Base-by-base conservation (phyloP, 495 filamentous ascomycete species). In the Podospora comata region DNA sequence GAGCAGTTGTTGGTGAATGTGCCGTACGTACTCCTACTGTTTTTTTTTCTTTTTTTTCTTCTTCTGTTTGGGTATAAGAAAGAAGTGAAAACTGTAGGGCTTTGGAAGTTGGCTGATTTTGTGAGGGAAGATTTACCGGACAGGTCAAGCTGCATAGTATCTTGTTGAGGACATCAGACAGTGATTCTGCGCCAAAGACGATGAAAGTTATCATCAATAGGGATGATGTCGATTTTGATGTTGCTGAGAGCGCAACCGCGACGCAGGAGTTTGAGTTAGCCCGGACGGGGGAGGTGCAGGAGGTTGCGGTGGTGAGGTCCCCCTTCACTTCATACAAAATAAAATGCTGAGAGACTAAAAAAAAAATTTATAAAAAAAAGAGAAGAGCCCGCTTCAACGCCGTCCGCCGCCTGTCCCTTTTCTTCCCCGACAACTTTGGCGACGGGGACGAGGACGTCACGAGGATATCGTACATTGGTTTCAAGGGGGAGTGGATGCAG, bases 1-100 rank as follows among this genome's bases (percentile, higher is more conserved):
- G 95, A 97, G 82, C 93, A 99, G 80, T 69, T 99, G n/a, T 74
- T 99, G 44, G 91, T 98, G 80, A 88, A 90, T 73, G 85, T 98
- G 23, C 96, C 95, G 94, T 98, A 81, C 59, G 91, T 86, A 11
- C 64, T 70, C 64, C 60, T 18, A 19, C 27, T 32, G 39, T 48
- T 48, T 11, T 11, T 13, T 48, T 13, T 48, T 48, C 2, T 1
- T 48, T 48, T 11, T 11, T 13, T 48, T 13, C 18, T 48, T 23
- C 23, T 23, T 1, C 23, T 23, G 23, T 23, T 23, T 23, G 23
- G 23, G 23, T 23, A 23, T 23, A 23, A 23, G 23, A 23, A 23
- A 23, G 23, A 23, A 23, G 23, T 19, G 23, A 19, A 32, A 32
- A 32, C 30, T 32, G 30, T 32, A 23, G 1, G 1, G 23, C 23